Base-by-base conservation (phyloP, 2,329 filamentous ascomycete species). In the Fusarium sp. region DNA sequence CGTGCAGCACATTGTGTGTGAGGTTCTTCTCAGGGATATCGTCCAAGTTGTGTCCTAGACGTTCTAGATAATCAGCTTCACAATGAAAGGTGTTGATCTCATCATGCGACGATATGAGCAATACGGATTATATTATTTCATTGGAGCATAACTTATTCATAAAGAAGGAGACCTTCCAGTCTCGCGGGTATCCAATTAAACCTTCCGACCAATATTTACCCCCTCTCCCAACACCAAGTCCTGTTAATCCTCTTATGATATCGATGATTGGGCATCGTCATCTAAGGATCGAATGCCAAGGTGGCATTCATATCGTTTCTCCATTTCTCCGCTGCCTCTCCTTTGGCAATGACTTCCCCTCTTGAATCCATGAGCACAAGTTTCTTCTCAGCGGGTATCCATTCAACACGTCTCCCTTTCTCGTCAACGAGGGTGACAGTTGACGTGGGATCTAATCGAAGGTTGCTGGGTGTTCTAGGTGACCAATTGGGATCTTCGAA, bases 401-500 rank as follows among this genome's bases (percentile, higher is more conserved):
- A 75, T n/a, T 54, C 54, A 6, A 75, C 46, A 37, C 69, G 72
- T 47, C 72, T 61, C 15, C 73, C 73, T n/a, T 59, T 46, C 20
- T 75, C 69, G 16, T 75, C 73, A 15, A 75, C 56, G 7, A 74
- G 54, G 6, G 59, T 62, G 21, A 74, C 33, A 33, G 69, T 31
- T 20, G 67, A 57, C 3, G 55, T 59, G 3, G 63, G 64, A 31
- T 75, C 72, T 23, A 69, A 26, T 3, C 55, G 57, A 7, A 69
- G 55, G 12, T 24, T 59, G n/a, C 16, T 64, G 5, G 66, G 69
- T 12, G 52, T 49, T 24, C 42, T 53, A 9, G 71, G 78, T 8
- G 75, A 73, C 84, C 84, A 86, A 6, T 73, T 72, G 4, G 79
- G 78, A 52, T 86, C 82, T 29, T 81, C 77, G 21, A 85, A 78